phyloP scores from a whole-genome alignment of 805 yeast genomes.

The Martiniozyma abietophila region DNA sequence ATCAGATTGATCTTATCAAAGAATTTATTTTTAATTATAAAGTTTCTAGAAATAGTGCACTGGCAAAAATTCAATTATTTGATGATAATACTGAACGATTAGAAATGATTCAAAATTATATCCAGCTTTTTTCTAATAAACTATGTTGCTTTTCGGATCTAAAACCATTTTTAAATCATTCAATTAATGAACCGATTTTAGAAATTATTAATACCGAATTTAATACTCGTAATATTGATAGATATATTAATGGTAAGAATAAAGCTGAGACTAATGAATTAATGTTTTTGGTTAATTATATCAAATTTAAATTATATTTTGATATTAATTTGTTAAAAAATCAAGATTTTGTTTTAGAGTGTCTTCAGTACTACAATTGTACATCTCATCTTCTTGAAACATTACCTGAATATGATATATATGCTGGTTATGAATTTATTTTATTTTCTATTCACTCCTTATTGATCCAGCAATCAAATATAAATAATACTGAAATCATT shows the following conservation, averaged over 20 bases:
- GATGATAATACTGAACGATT: not conserved
- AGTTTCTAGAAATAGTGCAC: slow-evolving; percentile 44
- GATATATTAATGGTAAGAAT: slow-evolving; percentile 7
- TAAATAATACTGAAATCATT: slow-evolving; percentile 18
- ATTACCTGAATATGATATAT: slow-evolving; percentile 58
- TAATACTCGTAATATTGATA: slow-evolving; percentile 7
- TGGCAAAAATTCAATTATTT: slow-evolving; percentile 41
- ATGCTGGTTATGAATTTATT: slow-evolving; percentile 57
- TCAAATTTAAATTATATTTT: slow-evolving; percentile 37
- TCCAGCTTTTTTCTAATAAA: slow-evolving; percentile 41
- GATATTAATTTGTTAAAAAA: slow-evolving; percentile 18
- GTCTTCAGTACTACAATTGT: slow-evolving; percentile 31
- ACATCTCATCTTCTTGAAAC: slow-evolving; percentile 28
- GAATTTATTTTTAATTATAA: slow-evolving; percentile 25
- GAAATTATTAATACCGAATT: slow-evolving; percentile 10
- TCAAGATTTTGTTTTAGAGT: slow-evolving; percentile 21
- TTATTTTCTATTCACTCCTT: slow-evolving; percentile 41
- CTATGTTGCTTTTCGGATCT: slow-evolving; percentile 61
- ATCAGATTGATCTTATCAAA: slow-evolving; percentile 25
- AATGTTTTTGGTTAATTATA: slow-evolving; percentile 22
- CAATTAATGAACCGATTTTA: slow-evolving; percentile 1
- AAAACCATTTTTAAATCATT: slow-evolving; percentile 14
- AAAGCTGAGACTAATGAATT: slow-evolving; percentile 12
- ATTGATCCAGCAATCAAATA: slow-evolving; percentile 6
- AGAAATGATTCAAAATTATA: slow-evolving; percentile 29